phyloP scores from a whole-genome alignment of 1,284 basidiomycete species.

The Caloboletus firmus region DNA sequence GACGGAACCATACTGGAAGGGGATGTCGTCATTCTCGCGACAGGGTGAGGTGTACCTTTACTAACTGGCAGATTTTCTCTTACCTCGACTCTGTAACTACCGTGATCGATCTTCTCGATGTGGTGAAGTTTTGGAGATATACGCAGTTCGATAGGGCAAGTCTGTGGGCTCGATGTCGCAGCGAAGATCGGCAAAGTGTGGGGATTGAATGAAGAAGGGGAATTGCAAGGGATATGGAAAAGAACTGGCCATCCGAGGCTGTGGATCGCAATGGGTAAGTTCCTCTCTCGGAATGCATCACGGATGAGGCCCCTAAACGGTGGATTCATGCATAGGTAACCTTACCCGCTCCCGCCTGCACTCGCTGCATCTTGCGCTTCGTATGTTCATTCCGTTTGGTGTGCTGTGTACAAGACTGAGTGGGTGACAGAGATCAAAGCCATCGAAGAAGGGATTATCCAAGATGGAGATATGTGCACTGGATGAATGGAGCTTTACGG shows the following conservation, averaged over 20 bases:
- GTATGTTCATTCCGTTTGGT: constrained; percentile 17
- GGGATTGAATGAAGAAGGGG: constrained; percentile 48
- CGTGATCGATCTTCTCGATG: neutral
- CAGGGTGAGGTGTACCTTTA: constrained; percentile 32
- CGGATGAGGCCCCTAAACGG: neutral
- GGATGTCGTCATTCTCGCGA: constrained; percentile 48
- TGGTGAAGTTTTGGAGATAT: constrained; percentile 26
- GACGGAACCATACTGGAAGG: constrained; percentile 42
- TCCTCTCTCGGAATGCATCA: neutral
- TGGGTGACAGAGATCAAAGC: constrained; percentile 31
- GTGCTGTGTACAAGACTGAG: neutral
- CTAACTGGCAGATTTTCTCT: neutral
- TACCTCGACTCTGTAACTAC: neutral
- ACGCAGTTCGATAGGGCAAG: constrained; percentile 32
- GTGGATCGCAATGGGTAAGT: constrained; percentile 39
- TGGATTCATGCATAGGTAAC: constrained; percentile 27
- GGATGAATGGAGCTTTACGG: neutral
- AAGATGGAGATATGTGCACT: constrained; percentile 11
- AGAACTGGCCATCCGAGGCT: constrained; percentile 30
- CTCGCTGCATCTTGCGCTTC: constrained; percentile 40
- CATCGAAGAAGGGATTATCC: constrained; percentile 24
- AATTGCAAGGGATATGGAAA: constrained; percentile 42
- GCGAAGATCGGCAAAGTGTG: constrained; percentile 41
- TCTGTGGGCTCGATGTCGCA: constrained; percentile 41
- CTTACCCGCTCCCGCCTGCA: constrained; percentile 34